Percentiles rank a stretch among this genome's conserved stretches.
Evolutionary conservation across 192 early-diverging fungal genomes (phyloP).

Genomic region (Umbelopsis ramanniana): DNA sequence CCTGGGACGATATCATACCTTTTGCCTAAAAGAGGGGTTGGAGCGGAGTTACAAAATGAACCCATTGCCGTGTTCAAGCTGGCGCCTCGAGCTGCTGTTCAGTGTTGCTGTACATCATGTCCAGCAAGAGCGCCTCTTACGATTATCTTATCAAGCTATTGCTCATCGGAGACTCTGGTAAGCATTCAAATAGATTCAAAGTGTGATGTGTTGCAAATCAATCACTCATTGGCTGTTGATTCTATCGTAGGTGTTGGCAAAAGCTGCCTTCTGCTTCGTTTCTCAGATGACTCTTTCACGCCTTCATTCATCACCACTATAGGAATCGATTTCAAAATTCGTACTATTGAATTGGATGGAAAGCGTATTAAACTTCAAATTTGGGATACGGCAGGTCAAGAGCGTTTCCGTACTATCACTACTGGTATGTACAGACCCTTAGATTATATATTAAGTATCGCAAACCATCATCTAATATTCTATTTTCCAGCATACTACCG

Average conservation of each 20-base stretch:
- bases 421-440: constrained; percentile 62
- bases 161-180: constrained; percentile 97
- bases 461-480: neutral
- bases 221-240: neutral
- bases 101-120: constrained; percentile 25
- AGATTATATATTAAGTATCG: too few relatives aligned
- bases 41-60: constrained; percentile 1
- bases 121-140: constrained; percentile 89
- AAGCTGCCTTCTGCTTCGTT: constrained; percentile 91
- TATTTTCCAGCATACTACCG: constrained; percentile 88
- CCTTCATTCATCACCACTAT: constrained; percentile 99
- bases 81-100: constrained; percentile 19
- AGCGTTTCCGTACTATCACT: constrained; percentile 97
- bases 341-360: constrained; percentile 95
- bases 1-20: neutral
- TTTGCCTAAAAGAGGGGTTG: constrained; percentile 8
- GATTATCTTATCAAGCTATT: constrained; percentile 99
- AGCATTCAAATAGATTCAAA: constrained; percentile 17
- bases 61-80: neutral
- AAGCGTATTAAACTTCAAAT: constrained; percentile 99
- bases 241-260: constrained; percentile 82
- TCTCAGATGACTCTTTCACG: constrained; percentile 98
- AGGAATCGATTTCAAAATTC: constrained; percentile 98
- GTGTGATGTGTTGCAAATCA: neutral
- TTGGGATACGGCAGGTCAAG: constrained; percentile 98